Evolutionary conservation across 2,329 filamentous ascomycete species (phyloP).

Genomic region (Trichophyton equinum): DNA sequence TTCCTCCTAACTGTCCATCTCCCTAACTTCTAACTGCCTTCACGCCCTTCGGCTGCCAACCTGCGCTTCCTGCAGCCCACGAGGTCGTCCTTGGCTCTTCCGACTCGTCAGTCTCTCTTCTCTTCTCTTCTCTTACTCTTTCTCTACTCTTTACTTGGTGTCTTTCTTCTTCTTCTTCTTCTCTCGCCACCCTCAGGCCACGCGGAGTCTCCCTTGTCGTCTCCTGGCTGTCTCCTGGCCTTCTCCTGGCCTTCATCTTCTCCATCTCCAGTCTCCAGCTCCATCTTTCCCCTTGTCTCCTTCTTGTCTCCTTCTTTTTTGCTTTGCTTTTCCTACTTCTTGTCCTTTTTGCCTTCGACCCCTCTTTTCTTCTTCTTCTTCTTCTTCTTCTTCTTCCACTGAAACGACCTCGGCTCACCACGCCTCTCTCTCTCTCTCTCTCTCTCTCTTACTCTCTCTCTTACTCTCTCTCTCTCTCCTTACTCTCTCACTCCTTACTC

Average conservation of each 20-base stretch:
- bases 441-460: not conserved
- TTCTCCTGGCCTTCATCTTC: not conserved
- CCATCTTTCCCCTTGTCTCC: no score
- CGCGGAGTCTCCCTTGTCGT: no score
- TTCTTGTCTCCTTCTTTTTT: no score
- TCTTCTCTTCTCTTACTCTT: not conserved
- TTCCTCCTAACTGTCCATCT: no score
- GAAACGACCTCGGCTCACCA: not conserved
- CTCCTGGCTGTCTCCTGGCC: no score
- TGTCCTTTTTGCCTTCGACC: no score
- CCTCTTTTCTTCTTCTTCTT: no score
- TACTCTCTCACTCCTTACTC: not conserved
- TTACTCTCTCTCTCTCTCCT: not conserved
- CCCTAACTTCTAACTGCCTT: not conserved
- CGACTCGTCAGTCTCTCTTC: not conserved
- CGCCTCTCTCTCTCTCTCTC: not conserved
- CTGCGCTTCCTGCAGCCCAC: not conserved
- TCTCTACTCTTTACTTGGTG: not conserved
- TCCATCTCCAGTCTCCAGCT: no score
- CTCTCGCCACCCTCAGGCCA: no score
- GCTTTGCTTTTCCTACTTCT: no score
- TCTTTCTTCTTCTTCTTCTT: no score
- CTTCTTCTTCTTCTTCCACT: no score
- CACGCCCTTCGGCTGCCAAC: not conserved
- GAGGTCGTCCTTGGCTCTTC: not conserved